phyloP scores from a whole-genome alignment of 768 basidiomycete genomes.

The Multifurca ochricompacta region DNA sequence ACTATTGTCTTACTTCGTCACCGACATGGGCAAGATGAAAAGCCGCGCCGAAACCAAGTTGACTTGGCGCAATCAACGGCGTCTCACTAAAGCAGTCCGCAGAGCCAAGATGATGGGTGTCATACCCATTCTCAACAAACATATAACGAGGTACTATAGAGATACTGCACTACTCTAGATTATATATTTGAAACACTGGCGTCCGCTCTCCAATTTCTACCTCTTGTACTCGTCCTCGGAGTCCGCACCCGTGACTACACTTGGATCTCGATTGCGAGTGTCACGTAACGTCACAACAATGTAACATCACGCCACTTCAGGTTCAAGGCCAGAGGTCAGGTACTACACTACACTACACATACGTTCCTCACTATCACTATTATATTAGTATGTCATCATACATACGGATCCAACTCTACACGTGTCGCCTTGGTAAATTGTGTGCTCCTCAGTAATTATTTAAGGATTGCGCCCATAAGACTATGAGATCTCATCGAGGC shows the following conservation, averaged over 20 bases:
- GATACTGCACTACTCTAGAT: background rate
- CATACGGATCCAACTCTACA: background rate
- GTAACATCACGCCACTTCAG: background rate
- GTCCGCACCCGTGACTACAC: too few relatives aligned
- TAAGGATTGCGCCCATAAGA: slow-evolving; percentile 1
- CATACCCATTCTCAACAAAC: slow-evolving; percentile 40
- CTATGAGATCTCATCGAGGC: slow-evolving; percentile 3
- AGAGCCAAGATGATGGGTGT: slow-evolving; percentile 89
- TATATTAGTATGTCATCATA: too few relatives aligned
- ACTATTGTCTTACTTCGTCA: slow-evolving; percentile 51
- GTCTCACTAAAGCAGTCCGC: slow-evolving; percentile 76
- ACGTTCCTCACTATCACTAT: too few relatives aligned
- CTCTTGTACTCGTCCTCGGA: too few relatives aligned
- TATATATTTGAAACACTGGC: background rate
- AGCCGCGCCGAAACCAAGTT: slow-evolving; percentile 61
- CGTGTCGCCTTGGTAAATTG: slow-evolving; percentile 1
- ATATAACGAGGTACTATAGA: background rate
- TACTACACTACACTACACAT: too few relatives aligned
- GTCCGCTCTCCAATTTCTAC: too few relatives aligned
- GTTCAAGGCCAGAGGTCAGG: slow-evolving; percentile 1
- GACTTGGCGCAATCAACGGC: slow-evolving; percentile 72
- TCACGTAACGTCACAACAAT: background rate
- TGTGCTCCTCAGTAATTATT: slow-evolving; percentile 7
- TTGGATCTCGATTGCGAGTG: background rate
- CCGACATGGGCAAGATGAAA: slow-evolving; percentile 76